Conservation (phyloP, 352 stramenopile genomes). For the Thalassiosira hispida region DNA sequence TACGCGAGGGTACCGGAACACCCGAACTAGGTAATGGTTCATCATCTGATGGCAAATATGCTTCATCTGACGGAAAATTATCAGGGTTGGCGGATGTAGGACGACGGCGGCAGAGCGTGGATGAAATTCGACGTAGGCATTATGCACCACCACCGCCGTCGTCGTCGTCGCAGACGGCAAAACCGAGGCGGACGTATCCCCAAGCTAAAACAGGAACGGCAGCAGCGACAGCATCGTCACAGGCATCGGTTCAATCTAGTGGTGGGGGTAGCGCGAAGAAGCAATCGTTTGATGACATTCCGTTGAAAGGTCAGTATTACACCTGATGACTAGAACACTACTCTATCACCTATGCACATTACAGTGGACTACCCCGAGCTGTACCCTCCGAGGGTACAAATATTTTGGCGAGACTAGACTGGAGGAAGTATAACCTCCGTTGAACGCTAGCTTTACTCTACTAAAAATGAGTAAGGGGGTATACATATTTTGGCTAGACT, state of each 20-base stretch:
- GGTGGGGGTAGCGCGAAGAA: slow-evolving; percentile 1
- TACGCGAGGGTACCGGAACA: neutral
- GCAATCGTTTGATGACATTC: slow-evolving; percentile 37
- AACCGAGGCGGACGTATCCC: neutral
- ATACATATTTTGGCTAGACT: too few species aligned
- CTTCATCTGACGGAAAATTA: neutral
- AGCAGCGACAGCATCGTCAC: neutral
- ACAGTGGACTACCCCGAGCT: too few species aligned
- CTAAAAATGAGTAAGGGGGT: too few species aligned
- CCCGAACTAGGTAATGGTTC: neutral
- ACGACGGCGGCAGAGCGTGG: slow-evolving; percentile 33
- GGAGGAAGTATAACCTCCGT: too few species aligned
- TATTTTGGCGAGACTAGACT: too few species aligned
- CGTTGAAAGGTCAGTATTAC: slow-evolving; percentile 39
- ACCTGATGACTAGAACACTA: too few species aligned
- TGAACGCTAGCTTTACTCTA: too few species aligned
- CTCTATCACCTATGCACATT: too few species aligned
- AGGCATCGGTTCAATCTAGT: slow-evolving; percentile 2
- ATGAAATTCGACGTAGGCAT: slow-evolving; percentile 37
- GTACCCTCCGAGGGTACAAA: too few species aligned
- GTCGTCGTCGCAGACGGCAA: neutral
- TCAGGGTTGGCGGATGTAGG: slow-evolving; percentile 11
- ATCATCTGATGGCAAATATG: too few species aligned
- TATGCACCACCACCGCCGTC: neutral
- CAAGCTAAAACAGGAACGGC: neutral